Percentiles rank a stretch among this genome's conserved stretches.
Conservation (phyloP, 306 rosid species). For the Vachellia pachyceras region DNA sequence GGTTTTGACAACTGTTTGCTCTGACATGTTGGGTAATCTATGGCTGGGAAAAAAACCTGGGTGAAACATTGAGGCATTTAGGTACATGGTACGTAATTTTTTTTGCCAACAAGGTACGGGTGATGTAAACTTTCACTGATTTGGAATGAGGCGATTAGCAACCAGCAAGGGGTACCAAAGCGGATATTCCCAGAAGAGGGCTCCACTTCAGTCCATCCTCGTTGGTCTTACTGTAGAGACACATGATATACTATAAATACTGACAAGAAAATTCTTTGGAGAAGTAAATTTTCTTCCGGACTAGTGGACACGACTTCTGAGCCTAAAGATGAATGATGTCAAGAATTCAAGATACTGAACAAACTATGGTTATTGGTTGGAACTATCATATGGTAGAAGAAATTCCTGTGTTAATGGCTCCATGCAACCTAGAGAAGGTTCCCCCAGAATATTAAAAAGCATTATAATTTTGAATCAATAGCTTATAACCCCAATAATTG, state of each 20-base stretch:
- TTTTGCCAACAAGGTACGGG: neutral
- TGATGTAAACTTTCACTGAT: neutral
- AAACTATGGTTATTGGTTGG: neutral
- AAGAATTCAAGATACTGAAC: neutral
- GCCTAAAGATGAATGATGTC: neutral
- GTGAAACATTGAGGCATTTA: neutral
- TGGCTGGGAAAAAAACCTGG: neutral
- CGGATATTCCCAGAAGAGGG: neutral
- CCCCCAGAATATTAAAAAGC: neutral
- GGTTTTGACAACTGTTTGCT: slow-evolving; percentile 36
- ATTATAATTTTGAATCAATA: neutral
- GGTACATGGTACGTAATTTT: neutral
- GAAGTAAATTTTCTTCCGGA: neutral
- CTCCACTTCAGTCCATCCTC: neutral
- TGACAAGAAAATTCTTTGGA: neutral
- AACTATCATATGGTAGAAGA: slow-evolving; percentile 6
- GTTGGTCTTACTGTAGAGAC: neutral
- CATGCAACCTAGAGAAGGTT: slow-evolving; percentile 7
- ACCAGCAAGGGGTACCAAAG: neutral
- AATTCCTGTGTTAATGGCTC: neutral
- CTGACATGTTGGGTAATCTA: neutral
- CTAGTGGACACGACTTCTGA: neutral
- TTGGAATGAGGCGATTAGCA: neutral
- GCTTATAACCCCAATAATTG: slow-evolving; percentile 16
- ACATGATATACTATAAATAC: neutral